Evolutionary conservation across 225 moss, liverwort and hornwort genomes (phyloP), one percentile per base, ranked within the genome.

Genomic region (Physcomitrium patens): DNA sequence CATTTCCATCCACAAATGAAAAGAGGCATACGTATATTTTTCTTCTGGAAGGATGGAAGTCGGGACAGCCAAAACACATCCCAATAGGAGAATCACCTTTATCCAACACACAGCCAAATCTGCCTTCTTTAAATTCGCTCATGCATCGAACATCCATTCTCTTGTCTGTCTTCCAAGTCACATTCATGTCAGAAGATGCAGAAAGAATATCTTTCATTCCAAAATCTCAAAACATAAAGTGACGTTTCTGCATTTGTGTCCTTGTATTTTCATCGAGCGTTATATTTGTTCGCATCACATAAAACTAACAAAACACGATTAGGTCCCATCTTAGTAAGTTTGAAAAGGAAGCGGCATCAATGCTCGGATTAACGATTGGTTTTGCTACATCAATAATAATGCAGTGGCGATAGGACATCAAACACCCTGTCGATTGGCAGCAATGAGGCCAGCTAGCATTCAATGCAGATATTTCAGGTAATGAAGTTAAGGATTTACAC

Each of bases 111-210:
- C 79, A 87, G 23, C 85, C 81, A 62, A 89, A 91, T 2, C 79
- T 84, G 28, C 71, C 68, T 55, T 90, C 89, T 44, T 84, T 66
- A 60, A 93, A 91, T 63, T 77, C 72, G 72, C 82, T 91, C 91
- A 95, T 91, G 49, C 82, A 74, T 16, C 95, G 88, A 17, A 89
- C 92, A 81, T 95, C 92, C 63, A 95, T 81, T 73, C 24, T 72
- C 59, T 70, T 78, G 46, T 83, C 83, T 86, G 72, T n/a, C 63
- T 5, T 46, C 10, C 58, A 76, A 83, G 24, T 15, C 51, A 63
- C 37, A 75, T 41, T 22, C 16, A 15, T 46, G 7, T 74, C 18
- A 47, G 65, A 45, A 42, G 11, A n/a, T n/a, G n/a, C n/a, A n/a
- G n/a, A n/a, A n/a, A n/a, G n/a, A n/a, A n/a, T n/a, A n/a, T n/a